Percentiles rank a stretch among this genome's conserved stretches.
Conservation (phyloP, 495 filamentous ascomycete species). For the Pseudoneurospora amorphoporcata region DNA sequence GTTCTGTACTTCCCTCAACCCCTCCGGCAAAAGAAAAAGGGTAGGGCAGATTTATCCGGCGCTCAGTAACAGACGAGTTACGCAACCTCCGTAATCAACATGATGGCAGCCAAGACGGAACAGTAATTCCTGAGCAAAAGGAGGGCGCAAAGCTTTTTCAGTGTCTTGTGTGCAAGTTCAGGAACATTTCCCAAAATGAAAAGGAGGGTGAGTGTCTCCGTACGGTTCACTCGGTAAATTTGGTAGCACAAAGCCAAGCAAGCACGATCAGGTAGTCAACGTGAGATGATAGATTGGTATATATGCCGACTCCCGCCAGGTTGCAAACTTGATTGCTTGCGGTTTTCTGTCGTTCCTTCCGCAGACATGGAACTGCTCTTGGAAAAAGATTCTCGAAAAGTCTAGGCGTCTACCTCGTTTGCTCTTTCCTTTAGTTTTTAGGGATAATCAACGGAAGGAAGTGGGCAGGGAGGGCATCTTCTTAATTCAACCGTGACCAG, state of each 20-base stretch:
- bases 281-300: background rate
- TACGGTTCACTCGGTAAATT: background rate
- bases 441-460: too few relatives aligned
- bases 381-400: background rate
- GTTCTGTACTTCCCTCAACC: background rate
- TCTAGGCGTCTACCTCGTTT: background rate
- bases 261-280: background rate
- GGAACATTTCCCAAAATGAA: background rate
- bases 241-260: background rate
- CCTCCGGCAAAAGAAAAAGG: background rate
- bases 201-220: background rate
- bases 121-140: background rate
- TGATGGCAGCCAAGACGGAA: background rate
- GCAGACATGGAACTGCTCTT: background rate
- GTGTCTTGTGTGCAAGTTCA: background rate
- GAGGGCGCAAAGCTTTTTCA: background rate
- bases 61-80: background rate
- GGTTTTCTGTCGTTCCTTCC: background rate
- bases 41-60: background rate
- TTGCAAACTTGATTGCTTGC: background rate
- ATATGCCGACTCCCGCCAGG: background rate
- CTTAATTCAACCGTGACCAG: background rate
- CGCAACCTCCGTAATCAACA: background rate
- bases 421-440: too few relatives aligned
- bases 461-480: too few relatives aligned